Conservation (phyloP, 768 basidiomycete species). For the Boletus reticulatus region DNA sequence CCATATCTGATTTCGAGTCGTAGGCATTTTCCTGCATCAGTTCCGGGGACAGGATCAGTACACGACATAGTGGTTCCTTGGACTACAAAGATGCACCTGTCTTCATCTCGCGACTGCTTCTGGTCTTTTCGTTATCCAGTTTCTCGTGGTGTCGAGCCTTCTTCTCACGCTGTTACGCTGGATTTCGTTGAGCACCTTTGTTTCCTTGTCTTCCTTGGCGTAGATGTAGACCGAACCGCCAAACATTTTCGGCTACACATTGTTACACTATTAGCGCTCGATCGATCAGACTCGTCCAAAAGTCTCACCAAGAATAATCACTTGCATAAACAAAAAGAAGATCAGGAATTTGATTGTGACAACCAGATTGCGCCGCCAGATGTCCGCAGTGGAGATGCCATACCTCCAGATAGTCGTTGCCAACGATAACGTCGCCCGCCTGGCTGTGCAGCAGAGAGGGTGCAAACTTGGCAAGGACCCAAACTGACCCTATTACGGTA, state of each 20-base stretch:
- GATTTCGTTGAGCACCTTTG: no score
- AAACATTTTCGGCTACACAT: slow-evolving; percentile 28
- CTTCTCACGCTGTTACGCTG: slow-evolving; percentile 52
- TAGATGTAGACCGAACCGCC: slow-evolving; percentile 52
- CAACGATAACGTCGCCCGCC: slow-evolving; percentile 57
- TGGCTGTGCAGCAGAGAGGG: slow-evolving; percentile 59
- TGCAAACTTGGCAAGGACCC: slow-evolving; percentile 75
- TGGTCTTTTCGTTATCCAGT: slow-evolving; percentile 27
- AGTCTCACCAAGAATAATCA: slow-evolving; percentile 56
- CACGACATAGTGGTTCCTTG: neutral
- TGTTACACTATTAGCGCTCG: neutral
- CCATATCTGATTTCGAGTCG: no score
- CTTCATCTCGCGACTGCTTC: slow-evolving; percentile 16
- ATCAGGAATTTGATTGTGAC: slow-evolving; percentile 71
- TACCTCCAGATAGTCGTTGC: slow-evolving; percentile 60
- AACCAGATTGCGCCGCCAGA: slow-evolving; percentile 69
- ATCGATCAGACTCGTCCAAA: neutral
- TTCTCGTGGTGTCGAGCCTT: slow-evolving; percentile 43
- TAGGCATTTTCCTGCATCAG: no score
- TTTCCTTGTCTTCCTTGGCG: slow-evolving; percentile 55
- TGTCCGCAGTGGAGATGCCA: slow-evolving; percentile 44
- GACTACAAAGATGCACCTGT: slow-evolving; percentile 12
- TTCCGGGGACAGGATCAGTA: no score
- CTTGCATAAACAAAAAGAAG: slow-evolving; percentile 67
- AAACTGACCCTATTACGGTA: slow-evolving; percentile 41